Base-by-base conservation (phyloP, 2,329 filamentous ascomycete genomes). In the Ramularia endophylla region DNA sequence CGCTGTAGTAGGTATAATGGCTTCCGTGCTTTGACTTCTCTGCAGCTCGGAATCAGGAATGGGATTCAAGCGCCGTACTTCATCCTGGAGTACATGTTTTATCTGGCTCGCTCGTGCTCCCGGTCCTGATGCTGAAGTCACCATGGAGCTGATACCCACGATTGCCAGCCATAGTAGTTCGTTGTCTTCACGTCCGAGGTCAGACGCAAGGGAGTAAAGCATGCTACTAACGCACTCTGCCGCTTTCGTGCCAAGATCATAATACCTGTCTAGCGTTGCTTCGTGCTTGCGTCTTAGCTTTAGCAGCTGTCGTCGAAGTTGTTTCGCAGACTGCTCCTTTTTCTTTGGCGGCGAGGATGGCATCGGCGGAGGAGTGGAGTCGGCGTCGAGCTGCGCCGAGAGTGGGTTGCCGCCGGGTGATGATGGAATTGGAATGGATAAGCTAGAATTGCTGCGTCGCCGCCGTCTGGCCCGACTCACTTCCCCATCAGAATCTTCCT, bases 161-260 rank as follows among this genome's bases (percentile, higher is more conserved):
- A 97, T 95, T 5, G 88, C 81, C 44, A 95, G 75, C 92, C 92
- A 98, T 11, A 98, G 73, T 16, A 97, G 73, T 56, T 98, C 89
- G 56, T 97, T 98, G 63, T 97, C 90, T 71, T 97, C 92, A 39
- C 89, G 84, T 48, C 92, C 92, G 5, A 98, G 78, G 59, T 97
- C 92, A 1, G 89, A 95, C 1, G 90, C 92, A 11, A 98, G 73
- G 0, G 88, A 94, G 65, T 97, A 98, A 59, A 95, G 78, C 68
- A 97, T 83, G 0, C 89, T 94, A 0, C 89, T 92, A 41, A 97
- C 86, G 1, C 92, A 92, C 61, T 98, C 92, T 0, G 90, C 90
- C 60, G 94, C 95, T 2, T 88, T 94, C 2, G 86, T 83, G 29
- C 92, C 92, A 20, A 87, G 75, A 19, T 80, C 77, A 67, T 97